Percentiles rank a stretch among this genome's conserved stretches.
phyloP scores from a whole-genome alignment of 2,329 filamentous ascomycete species.

The Fonsecaea multimorphosa region DNA sequence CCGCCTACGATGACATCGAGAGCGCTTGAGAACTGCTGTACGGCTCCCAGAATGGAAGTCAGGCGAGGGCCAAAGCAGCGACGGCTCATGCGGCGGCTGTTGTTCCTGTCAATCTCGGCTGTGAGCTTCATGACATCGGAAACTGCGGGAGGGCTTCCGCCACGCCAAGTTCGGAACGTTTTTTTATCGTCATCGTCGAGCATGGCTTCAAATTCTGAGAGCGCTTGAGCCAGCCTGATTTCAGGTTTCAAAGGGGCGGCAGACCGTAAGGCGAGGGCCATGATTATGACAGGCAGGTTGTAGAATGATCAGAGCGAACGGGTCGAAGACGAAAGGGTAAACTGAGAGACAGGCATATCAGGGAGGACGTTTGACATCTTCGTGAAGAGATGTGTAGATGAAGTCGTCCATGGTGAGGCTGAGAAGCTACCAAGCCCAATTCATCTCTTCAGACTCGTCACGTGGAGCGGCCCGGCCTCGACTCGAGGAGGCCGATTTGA shows the following conservation, averaged over 20 bases:
- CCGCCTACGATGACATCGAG: slow-evolving; percentile 38
- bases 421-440: neutral
- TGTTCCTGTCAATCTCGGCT: slow-evolving; percentile 34
- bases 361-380: neutral
- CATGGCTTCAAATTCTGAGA: slow-evolving; percentile 49
- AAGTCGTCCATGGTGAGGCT: neutral
- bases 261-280: slow-evolving; percentile 17
- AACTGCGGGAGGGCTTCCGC: slow-evolving; percentile 4
- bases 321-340: neutral
- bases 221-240: slow-evolving; percentile 46
- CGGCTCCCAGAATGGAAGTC: slow-evolving; percentile 35
- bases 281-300: neutral
- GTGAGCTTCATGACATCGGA: slow-evolving; percentile 32
- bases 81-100: slow-evolving; percentile 21
- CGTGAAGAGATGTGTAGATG: neutral
- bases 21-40: slow-evolving; percentile 36
- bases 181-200: slow-evolving; percentile 48
- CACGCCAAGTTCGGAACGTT: slow-evolving; percentile 3
- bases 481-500: neutral
- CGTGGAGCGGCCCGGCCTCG: neutral
- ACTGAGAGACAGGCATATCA: neutral
- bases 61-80: slow-evolving; percentile 37
- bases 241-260: slow-evolving; percentile 34
- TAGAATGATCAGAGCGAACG: no score
- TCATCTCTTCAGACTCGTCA: neutral